Base-by-base conservation (phyloP, 495 filamentous ascomycete genomes). In the Talaromyces liani region DNA sequence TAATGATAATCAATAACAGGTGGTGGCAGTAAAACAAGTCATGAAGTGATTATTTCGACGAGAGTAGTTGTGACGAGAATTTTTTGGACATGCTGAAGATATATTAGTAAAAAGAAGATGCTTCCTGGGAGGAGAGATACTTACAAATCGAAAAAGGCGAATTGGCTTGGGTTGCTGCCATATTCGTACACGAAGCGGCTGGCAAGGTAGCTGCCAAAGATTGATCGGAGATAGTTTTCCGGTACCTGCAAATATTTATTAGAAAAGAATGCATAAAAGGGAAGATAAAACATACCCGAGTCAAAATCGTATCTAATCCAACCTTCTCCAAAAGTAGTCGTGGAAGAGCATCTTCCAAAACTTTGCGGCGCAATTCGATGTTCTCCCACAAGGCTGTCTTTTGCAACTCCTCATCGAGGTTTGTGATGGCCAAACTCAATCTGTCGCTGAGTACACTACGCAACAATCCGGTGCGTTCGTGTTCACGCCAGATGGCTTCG, bases 141-240 rank as follows among this genome's bases (percentile, higher is more conserved):
- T 85, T 81, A 96, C 92, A 98, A 98, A 68, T 95, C 90, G 77
- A 96, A 98, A 83, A 98, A 98, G 7, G 94, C 91, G 78, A 98
- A 97, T 71, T 97, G 95, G 80, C 88, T 93, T 4, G 94, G 92
- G 66, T 83, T 85, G 78, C 91, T 93, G 72, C 94, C 94, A 73
- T 90, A 91, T 72, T 94, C 84, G 74, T 98, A 98, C 31, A 98
- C 91, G 73, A 98, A 98, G 20, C 94, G 87, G 69, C 90, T 93
- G 31, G 94, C 94, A 65, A 98, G 78, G 77, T 93, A 95, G 70
- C 90, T 94, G 65, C 94, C 94, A 72, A 98, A 98, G 72, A 98
- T 97, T 56, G 93, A 87, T 56, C 91, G 85, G 51, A 98, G 85
- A 68, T 98, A 98, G 70, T 88, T 90, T 61, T 96, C 89, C 2